phyloP scores from a whole-genome alignment of 2,329 filamentous ascomycete genomes.

The Aspergillus ruber region DNA sequence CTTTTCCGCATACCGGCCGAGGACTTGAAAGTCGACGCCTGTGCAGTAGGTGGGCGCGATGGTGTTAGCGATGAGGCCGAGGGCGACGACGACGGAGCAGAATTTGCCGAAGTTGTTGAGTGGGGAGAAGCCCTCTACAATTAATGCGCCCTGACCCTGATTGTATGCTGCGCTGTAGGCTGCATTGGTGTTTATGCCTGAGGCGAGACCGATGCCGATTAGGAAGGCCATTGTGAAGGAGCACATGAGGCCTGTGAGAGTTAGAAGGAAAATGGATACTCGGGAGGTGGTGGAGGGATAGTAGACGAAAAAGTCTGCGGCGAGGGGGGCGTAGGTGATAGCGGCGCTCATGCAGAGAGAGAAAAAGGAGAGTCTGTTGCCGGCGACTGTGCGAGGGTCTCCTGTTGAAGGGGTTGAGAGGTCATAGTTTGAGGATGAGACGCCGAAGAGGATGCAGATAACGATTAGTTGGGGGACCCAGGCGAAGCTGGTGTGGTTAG shows the following conservation, averaged over 20 bases:
- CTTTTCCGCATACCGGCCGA: conserved; percentile 52
- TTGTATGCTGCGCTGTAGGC: conserved; percentile 54
- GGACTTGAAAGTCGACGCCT: conserved; percentile 62
- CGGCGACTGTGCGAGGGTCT: conserved; percentile 47
- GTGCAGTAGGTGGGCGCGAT: conserved; percentile 59
- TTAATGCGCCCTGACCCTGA: conserved; percentile 56
- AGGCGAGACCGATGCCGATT: conserved; percentile 57
- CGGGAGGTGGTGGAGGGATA: conserved; percentile 50
- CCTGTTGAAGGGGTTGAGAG: conserved; percentile 45
- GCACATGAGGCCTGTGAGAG: conserved; percentile 49
- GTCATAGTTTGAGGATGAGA: conserved; percentile 56
- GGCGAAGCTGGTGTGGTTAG: conserved; percentile 44
- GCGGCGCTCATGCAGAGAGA: conserved; percentile 60
- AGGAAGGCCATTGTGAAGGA: conserved; percentile 58
- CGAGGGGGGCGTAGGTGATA: conserved; percentile 57
- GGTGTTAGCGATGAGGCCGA: conserved; percentile 61
- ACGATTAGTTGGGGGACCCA: conserved; percentile 60
- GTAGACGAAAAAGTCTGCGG: conserved; percentile 65
- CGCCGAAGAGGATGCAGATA: conserved; percentile 56
- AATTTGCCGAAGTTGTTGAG: conserved; percentile 60
- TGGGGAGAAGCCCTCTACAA: conserved; percentile 55
- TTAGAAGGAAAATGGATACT: conserved; percentile 51
- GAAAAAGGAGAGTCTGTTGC: conserved; percentile 59
- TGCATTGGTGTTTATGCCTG: conserved; percentile 47
- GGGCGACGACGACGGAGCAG: conserved; percentile 57